These are phyloP conservation scores for Ascocoryne sarcoides DNA, from an alignment of 2,329 filamentous ascomycete genomes.

Conservation along the genomic window DNA sequence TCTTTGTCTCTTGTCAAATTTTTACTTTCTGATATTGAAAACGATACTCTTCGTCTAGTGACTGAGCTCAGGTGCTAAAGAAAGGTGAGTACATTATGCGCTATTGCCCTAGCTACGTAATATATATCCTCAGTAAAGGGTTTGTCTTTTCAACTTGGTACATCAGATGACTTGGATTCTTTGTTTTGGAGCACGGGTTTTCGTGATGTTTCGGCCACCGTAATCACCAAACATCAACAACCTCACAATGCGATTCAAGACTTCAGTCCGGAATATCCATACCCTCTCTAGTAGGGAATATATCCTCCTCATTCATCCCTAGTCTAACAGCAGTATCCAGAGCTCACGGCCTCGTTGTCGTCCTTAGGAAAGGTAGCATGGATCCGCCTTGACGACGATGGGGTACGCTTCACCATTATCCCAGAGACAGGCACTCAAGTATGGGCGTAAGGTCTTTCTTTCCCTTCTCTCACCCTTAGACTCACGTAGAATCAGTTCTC, in stretches of 20 bases:
- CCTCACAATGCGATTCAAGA: conserved; percentile 54
- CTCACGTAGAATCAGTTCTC: conserved; percentile 34
- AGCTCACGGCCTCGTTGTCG: conserved; percentile 54
- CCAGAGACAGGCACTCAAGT: conserved; percentile 92
- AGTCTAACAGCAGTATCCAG: conserved; percentile 23
- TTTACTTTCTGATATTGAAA: no score
- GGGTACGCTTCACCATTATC: conserved; percentile 89
- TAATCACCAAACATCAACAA: conserved; percentile 1
- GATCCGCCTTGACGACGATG: conserved; percentile 70
- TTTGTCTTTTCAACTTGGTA: no score
- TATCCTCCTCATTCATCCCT: background rate
- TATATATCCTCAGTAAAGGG: no score
- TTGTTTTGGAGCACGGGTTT: no score
- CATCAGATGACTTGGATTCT: no score
- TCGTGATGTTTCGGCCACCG: conserved; percentile 1
- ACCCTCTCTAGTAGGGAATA: conserved; percentile 52
- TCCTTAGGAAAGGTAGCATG: conserved; percentile 40
- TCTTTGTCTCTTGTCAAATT: no score
- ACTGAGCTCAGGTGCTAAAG: no score
- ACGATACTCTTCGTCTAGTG: no score
- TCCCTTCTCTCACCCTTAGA: conserved; percentile 4
- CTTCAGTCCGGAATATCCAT: conserved; percentile 56
- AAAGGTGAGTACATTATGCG: no score
- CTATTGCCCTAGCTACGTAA: no score
- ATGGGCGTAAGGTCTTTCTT: conserved; percentile 62